Evolutionary conservation across 2,329 filamentous ascomycete species (phyloP), one percentile per base, ranked within the genome.

Genomic region (Arthrobotrys pseudoclavata): DNA sequence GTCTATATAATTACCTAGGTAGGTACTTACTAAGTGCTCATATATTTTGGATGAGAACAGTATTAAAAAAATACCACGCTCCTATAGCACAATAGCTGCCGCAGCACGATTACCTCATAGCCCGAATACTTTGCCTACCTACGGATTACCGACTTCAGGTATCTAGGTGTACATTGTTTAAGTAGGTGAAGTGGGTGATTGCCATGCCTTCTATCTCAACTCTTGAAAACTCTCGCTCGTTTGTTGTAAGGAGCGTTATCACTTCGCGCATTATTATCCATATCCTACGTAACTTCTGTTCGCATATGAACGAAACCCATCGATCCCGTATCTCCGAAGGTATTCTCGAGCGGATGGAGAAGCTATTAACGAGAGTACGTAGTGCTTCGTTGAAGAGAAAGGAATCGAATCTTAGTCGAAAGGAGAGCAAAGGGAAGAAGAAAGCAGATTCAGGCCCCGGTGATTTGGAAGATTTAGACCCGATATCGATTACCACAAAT

Each of bases 181-280:
- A 34, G 12, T 9, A 34, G 31, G 31, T 10, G 1, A 34, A 34
- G 31, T 4, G 12, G 31, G 12, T 34, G 31, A 5, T 26, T n/a
- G 15, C 29, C 3, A 40, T 34, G 48, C 12, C 29, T 15, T 13
- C 47, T 12, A 2, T 29, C 22, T 22, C 22, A 4, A 34, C 13
- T 1, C 5, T 55, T 10, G 42, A 50, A 47, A 42, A 22, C 45
- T 48, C 26, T 45, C 66, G 42, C 42, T 61, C 66, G 4, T 13
- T 42, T 10, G 48, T 47, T 15, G 18, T 61, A 20, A 66, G 67
- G 6, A 53, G 20, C 34, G 50, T 76, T 40, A 24, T 37, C 22
- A 9, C 66, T 3, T 69, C 72, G n/a, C 66, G 67, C 57, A 26
- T 70, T 76, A 70, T 70, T 1, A n/a, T 76, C 7, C 66, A 70